Base-by-base conservation (phyloP, 2,329 filamentous ascomycete genomes). In the Diaporthe sp. region DNA sequence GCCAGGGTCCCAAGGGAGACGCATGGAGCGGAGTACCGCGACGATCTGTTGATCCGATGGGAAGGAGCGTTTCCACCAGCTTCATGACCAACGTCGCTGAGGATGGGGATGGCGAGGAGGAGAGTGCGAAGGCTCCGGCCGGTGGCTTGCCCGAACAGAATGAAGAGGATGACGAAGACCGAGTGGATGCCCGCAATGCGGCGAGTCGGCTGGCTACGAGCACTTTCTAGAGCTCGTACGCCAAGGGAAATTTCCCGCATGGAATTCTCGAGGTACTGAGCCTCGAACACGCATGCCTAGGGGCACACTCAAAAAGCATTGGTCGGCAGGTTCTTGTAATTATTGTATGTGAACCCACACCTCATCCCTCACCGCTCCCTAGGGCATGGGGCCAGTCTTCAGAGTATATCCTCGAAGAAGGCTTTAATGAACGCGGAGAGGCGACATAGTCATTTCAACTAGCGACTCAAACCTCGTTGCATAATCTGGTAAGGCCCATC, bases 1-100 rank as follows among this genome's bases (percentile, higher is more conserved):
- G 94, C 80, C 97, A 99, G 85, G 97, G 97, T 0, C 96, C 97
- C 68, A 98, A 98, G 86, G 97, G 97, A n/a, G 97, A 99, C 84
- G 94, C 97, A 22, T 99, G 97, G 97, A 98, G 95, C 80, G 97
- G 97, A 75, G 95, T 98, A 39, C 95, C 96, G 49, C 91, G 97
- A 77, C 91, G 94, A 73, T 92, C 93, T 42, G 80, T 78, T 42
- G 95, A 98, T 79, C 93, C 92, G n/a, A 85, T 95, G 74, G 93
- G 90, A 81, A 90, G 95, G 79, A 96, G 93, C 82, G 89, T 96
- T 78, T 95, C 94, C 74, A 92, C 93, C 65, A 94, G 92, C 81
- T 90, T 94, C 78, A 90, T 92, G 77, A 87, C 90, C n/a, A 88
- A 89, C 39, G 86, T 92, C 13, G 87, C 88, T 19, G 93, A 94